phyloP scores from a whole-genome alignment of 2,329 filamentous ascomycete species.

The Aaosphaeria pasadenensis region DNA sequence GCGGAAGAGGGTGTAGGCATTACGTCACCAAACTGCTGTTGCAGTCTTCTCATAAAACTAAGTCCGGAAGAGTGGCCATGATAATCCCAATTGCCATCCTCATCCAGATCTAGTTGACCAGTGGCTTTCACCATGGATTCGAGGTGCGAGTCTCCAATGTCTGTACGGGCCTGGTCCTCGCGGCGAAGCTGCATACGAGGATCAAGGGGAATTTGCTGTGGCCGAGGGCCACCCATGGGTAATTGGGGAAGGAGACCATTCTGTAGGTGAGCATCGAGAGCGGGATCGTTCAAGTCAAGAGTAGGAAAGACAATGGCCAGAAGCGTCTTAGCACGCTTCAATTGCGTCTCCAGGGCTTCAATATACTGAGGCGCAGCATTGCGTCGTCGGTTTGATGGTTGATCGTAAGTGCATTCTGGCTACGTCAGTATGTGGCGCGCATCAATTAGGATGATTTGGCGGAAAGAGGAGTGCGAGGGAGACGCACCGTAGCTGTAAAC shows the following conservation, averaged over 20 bases:
- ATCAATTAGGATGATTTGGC: background rate
- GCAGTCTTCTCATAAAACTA: conserved; percentile 82
- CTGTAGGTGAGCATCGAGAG: conserved; percentile 72
- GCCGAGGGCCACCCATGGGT: conserved; percentile 17
- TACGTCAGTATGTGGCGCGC: conserved; percentile 11
- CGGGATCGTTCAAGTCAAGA: conserved; percentile 80
- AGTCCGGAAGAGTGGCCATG: conserved; percentile 90
- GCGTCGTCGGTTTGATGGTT: conserved; percentile 84
- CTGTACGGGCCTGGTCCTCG: conserved; percentile 14
- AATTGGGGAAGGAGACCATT: conserved; percentile 57
- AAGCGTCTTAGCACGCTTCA: conserved; percentile 79
- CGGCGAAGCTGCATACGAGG: conserved; percentile 19
- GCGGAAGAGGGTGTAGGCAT: conserved; percentile 58
- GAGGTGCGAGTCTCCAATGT: conserved; percentile 61
- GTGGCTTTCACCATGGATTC: conserved; percentile 95
- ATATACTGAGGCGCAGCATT: conserved; percentile 93
- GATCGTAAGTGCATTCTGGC: conserved; percentile 89
- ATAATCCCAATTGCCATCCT: conserved; percentile 91
- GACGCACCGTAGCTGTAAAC: conserved; percentile 90
- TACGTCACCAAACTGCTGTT: conserved; percentile 79
- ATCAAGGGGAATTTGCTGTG: conserved; percentile 17
- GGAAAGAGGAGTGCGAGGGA: background rate
- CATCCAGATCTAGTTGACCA: conserved; percentile 86
- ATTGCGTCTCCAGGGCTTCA: conserved; percentile 77
- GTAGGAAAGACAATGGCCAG: conserved; percentile 79